Evolutionary conservation across 169 alveolate species (phyloP).

Genomic region (Plasmodium sp.): DNA sequence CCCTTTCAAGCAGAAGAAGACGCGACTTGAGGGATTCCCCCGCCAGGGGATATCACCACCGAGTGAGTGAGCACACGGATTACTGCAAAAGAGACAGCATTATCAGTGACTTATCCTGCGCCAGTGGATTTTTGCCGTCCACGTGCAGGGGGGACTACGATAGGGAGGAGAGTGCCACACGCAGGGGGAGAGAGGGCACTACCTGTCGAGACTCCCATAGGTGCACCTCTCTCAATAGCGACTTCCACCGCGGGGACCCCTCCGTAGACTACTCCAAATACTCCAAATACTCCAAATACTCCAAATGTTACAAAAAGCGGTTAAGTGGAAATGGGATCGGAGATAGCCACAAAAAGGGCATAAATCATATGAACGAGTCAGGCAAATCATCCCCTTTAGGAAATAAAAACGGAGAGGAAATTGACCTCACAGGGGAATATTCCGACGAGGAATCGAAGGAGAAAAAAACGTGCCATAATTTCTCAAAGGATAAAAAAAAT

Average conservation of each 20-base stretch:
- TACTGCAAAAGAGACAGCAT: constrained; percentile 7
- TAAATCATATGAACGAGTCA: not conserved
- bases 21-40: not conserved
- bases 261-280: not conserved
- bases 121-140: not conserved
- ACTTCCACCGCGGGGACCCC: not conserved
- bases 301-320: not conserved
- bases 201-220: not conserved
- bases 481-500: not conserved
- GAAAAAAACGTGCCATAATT: not conserved
- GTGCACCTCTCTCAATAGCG: not conserved
- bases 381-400: not conserved
- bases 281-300: not conserved
- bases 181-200: not conserved
- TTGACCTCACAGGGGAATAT: not conserved
- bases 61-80: constrained; percentile 15
- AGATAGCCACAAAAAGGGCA: not conserved
- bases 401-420: not conserved
- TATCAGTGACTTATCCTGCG: not conserved
- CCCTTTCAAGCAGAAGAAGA: not conserved
- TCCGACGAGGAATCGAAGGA: not conserved
- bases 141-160: not conserved
- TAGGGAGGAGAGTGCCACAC: not conserved
- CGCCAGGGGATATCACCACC: not conserved
- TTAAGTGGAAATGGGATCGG: not conserved